phyloP scores from a whole-genome alignment of 805 yeast genomes.

The Teunomyces lycoperdinae region DNA sequence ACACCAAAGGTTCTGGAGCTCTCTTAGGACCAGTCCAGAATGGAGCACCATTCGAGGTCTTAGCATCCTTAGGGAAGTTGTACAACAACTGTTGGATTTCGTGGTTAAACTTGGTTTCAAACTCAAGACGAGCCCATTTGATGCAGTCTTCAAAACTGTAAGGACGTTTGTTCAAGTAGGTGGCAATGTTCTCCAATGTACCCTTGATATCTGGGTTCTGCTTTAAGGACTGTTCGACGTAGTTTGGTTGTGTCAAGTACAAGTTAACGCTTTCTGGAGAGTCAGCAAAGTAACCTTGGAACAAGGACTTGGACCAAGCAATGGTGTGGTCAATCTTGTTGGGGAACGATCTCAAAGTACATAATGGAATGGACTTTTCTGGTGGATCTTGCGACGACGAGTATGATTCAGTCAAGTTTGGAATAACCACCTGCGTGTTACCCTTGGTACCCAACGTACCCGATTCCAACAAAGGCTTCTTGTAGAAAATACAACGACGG shows the following conservation, averaged over 20 bases:
- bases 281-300: conserved; percentile 88
- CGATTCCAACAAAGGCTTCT: conserved; percentile 87
- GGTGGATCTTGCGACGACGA: conserved; percentile 98
- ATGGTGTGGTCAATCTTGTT: conserved; percentile 97
- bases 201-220: conserved; percentile 91
- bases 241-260: conserved; percentile 87
- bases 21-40: conserved; percentile 99
- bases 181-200: conserved; percentile 74
- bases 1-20: conserved; percentile 83
- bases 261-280: conserved; percentile 92
- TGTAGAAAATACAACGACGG: conserved; percentile 90
- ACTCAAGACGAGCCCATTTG: conserved; percentile 89
- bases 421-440: conserved; percentile 94
- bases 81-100: conserved; percentile 87
- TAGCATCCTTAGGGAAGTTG: conserved; percentile 94
- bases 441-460: conserved; percentile 99
- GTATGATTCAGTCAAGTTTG: conserved; percentile 90
- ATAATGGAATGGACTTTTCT: conserved; percentile 93
- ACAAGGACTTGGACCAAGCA: conserved; percentile 97
- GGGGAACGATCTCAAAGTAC: conserved; percentile 97
- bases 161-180: conserved; percentile 78
- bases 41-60: conserved; percentile 84
- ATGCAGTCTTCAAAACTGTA: conserved; percentile 90
- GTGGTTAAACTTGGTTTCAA: conserved; percentile 78
- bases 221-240: conserved; percentile 85